Conservation (phyloP, 345 rosid genomes). For the Salix suchowensis region DNA sequence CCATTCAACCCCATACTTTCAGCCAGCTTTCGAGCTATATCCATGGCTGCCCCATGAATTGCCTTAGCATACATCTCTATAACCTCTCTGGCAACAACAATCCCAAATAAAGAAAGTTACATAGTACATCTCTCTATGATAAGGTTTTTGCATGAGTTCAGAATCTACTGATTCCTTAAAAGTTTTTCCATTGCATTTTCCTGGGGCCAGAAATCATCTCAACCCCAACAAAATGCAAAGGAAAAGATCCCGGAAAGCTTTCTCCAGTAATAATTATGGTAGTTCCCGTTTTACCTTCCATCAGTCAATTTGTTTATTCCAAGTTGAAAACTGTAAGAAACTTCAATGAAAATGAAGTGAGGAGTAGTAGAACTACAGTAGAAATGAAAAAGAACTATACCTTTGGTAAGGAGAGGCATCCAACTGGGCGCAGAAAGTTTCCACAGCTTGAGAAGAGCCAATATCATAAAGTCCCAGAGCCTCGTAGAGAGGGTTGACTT, state of each 20-base stretch:
- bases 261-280: neutral
- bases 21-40: slow-evolving; percentile 50
- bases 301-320: neutral
- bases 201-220: too few species aligned
- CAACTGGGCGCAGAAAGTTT: slow-evolving; percentile 58
- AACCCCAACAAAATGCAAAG: too few species aligned
- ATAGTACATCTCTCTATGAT: neutral
- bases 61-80: slow-evolving; percentile 58
- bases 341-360: neutral
- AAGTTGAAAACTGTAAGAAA: neutral
- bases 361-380: neutral
- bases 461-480: slow-evolving; percentile 72
- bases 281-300: neutral
- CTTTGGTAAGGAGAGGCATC: slow-evolving; percentile 65
- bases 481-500: slow-evolving; percentile 71
- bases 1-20: slow-evolving; percentile 45
- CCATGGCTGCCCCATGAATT: slow-evolving; percentile 42
- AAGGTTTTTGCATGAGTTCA: neutral
- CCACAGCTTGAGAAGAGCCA: slow-evolving; percentile 57
- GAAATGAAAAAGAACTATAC: slow-evolving; percentile 16
- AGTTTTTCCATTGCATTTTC: neutral
- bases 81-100: slow-evolving; percentile 41
- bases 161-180: neutral
- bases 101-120: neutral
- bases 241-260: neutral